Base-by-base conservation (phyloP, 108 stramenopile genomes). In the Bacterosira constricta region DNA sequence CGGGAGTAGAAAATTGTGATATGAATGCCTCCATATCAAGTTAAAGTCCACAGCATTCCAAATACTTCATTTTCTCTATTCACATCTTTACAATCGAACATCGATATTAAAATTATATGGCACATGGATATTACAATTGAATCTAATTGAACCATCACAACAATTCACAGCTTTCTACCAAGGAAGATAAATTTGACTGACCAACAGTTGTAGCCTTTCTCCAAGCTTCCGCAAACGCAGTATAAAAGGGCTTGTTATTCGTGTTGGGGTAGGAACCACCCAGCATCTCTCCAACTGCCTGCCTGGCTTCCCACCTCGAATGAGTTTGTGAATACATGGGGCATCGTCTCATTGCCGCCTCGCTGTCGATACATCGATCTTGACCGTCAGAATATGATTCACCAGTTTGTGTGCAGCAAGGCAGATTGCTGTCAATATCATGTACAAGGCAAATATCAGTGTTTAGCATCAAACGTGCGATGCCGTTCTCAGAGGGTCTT, bases 361-460 rank as follows among this genome's bases (percentile, higher is more conserved):
- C 31, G 0, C 21, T 15, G 52, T 59, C 47, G 1, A 46, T 35
- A 34, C 72, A 73, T 64, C 21, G 8, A 46, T 56, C 64, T 50
- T 45, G 20, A 21, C 66, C 66, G 18, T 59, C 69, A 3, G 38
- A 39, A 34, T 31, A 69, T 10, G 57, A 51, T 21, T 37, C 52
- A 57, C 55, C 31, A 18, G 54, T 58, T 11, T 53, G 32, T 2
- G 73, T 61, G 54, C 79, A 80, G 38, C 79, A 80, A 7, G 54
- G 73, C 20, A 69, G 13, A 38, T 78, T 67, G 15, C n/a, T 37
- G 21, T 74, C 73, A 15, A 80, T 69, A 45, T 44, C 45, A 37
- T 49, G 61, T 0, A 80, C 73, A 2, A 80, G 66, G 27, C 79
- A 80, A 1, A 80, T 62, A 60, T 80, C 79, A 9, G 79, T 80